Base-by-base conservation (phyloP, 129 eudicot genomes). In the Sambucus nigra region DNA sequence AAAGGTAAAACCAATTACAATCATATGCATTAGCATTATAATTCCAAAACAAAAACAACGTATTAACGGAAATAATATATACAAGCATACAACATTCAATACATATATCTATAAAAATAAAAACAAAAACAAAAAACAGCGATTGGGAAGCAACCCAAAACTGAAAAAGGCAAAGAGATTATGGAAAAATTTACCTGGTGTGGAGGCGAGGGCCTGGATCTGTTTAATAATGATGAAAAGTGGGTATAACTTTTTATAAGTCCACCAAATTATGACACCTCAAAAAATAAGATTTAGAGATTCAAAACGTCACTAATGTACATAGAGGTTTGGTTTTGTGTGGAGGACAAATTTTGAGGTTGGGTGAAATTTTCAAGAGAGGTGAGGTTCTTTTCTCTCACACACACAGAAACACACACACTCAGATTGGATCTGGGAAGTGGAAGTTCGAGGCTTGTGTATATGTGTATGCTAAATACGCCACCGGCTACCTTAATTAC, bases 381-480 rank as follows among this genome's bases (percentile, higher is more conserved):
- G 51, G 20, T 59, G 28, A 50, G 7, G 2, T 0, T 33, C 3
- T 23, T 10, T 18, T 11, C 33, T 23, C 19, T 23, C 35, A 50
- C 55, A 23, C 35, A 25, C 55, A 2, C 4, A 23, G 13, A 40
- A 42, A 51, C 16, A 4, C 10, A 24, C 11, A 21, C 42, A 14
- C 39, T 53, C 40, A 53, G 57, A 53, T 53, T 25, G 40, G 57
- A 53, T 53, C 57, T 53, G 33, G 57, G 40, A 16, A 53, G 40
- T 15, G 47, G 38, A 16, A 57, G 60, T 51, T 70, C 65, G 55
- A 25, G 64, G 16, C 51, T 25, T 71, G 70, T 49, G 28, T 46
- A 60, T 39, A 29, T 64, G 56, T 40, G 64, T 33, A 40, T 28
- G 38, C 35, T 55, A 50, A 16, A 44, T 31, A 54, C 32, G 32